Evolutionary conservation across 1,139 yeast species (phyloP).

Genomic region (Candida pseudoviswanathii): DNA sequence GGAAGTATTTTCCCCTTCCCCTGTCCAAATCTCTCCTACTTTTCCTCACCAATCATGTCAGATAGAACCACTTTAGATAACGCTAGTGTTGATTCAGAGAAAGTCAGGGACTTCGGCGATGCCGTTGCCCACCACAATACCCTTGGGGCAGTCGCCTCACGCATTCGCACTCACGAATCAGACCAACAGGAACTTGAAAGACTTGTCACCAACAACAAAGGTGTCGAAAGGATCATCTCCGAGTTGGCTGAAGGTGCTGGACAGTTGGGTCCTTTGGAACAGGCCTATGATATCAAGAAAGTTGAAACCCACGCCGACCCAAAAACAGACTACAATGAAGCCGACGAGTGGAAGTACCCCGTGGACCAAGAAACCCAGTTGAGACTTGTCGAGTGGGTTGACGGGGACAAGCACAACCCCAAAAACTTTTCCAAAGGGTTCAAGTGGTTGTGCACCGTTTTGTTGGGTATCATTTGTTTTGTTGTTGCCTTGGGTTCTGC

Average conservation of each 20-base stretch:
- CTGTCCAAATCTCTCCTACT: background rate
- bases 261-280: constrained; percentile 54
- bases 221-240: constrained; percentile 36
- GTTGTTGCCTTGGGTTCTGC: constrained; percentile 63
- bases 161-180: constrained; percentile 11
- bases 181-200: constrained; percentile 22
- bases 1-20: background rate
- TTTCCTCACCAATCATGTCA: constrained; percentile 5
- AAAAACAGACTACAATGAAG: constrained; percentile 41
- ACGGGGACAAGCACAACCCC: constrained; percentile 60
- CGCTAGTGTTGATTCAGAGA: constrained; percentile 18
- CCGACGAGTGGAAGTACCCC: constrained; percentile 63
- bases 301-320: constrained; percentile 40
- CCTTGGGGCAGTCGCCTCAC: constrained; percentile 7
- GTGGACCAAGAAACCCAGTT: constrained; percentile 55
- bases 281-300: constrained; percentile 48
- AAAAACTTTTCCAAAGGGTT: constrained; percentile 47
- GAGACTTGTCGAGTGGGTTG: constrained; percentile 60
- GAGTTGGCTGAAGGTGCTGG: constrained; percentile 46
- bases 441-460: constrained; percentile 59
- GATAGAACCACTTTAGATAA: constrained; percentile 11
- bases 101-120: constrained; percentile 16
- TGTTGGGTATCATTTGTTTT: constrained; percentile 56
- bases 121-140: constrained; percentile 9
- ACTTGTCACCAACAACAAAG: constrained; percentile 33